Evolutionary conservation across 2,329 filamentous ascomycete genomes (phyloP).

Genomic region (Pestalotiopsis sp.): DNA sequence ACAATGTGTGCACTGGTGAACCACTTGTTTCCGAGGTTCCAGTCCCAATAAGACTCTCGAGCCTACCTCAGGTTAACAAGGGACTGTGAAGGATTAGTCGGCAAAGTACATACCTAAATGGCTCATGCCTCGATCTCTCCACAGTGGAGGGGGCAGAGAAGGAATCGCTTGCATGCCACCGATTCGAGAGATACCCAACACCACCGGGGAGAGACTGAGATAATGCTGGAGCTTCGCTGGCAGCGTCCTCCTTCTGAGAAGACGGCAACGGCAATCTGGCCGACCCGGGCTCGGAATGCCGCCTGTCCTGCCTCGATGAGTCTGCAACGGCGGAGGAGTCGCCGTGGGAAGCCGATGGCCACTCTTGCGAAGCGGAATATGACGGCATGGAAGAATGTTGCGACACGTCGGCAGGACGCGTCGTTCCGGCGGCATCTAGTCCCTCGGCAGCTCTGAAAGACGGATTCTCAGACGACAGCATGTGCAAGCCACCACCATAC

Average conservation of each 20-base stretch:
- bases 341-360: conserved; percentile 25
- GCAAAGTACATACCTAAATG: conserved; percentile 43
- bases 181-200: conserved; percentile 56
- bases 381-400: conserved; percentile 21
- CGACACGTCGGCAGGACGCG: conserved; percentile 22
- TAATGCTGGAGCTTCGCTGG: conserved; percentile 25
- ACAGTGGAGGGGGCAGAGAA: conserved; percentile 52
- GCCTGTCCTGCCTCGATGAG: conserved; percentile 17
- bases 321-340: conserved; percentile 10
- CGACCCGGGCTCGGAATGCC: conserved; percentile 15
- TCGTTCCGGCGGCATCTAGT: conserved; percentile 18
- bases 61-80: conserved; percentile 32
- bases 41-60: conserved; percentile 46
- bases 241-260: conserved; percentile 24
- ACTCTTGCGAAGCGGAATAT: conserved; percentile 22
- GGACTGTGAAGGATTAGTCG: neutral
- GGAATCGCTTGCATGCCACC: conserved; percentile 57
- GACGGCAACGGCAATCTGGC: conserved; percentile 23
- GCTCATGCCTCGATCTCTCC: conserved; percentile 42
- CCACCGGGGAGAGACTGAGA: conserved; percentile 46
- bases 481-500: conserved; percentile 54
- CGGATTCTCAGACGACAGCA: conserved; percentile 49
- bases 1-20: conserved; percentile 37
- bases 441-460: conserved; percentile 22
- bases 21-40: conserved; percentile 40